These are phyloP conservation scores for Chlorella sorokiniana DNA, from an alignment of 139 green algal species.

Conservation along the genomic window DNA sequence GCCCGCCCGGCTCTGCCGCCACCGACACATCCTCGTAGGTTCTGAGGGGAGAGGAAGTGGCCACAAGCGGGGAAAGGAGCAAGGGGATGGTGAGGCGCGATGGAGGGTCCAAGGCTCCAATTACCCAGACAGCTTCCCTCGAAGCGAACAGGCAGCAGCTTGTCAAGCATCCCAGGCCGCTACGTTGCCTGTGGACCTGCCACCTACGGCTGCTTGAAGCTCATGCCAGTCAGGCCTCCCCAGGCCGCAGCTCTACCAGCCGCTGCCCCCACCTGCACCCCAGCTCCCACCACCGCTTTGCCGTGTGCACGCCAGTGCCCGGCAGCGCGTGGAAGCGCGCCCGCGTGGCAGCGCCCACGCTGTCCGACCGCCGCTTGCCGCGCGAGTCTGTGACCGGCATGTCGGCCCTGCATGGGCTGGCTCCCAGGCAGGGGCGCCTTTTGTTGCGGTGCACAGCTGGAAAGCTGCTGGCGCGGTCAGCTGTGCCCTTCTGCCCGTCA, in stretches of 20 bases:
- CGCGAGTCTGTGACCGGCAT: slow-evolving; percentile 24
- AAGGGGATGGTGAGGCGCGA: background rate
- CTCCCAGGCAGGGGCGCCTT: background rate
- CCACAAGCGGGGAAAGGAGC: background rate
- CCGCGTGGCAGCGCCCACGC: slow-evolving; percentile 20
- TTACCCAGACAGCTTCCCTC: background rate
- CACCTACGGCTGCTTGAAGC: too few species aligned
- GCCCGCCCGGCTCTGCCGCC: background rate
- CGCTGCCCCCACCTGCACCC: slow-evolving; percentile 29
- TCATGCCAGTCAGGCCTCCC: too few species aligned
- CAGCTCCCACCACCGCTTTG: slow-evolving; percentile 42
- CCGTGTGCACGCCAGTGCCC: slow-evolving; percentile 25
- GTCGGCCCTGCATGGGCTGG: slow-evolving; percentile 11
- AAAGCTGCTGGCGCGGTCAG: background rate
- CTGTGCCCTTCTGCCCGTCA: too few species aligned
- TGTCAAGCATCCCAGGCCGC: background rate
- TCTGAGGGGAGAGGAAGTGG: background rate
- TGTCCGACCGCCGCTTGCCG: slow-evolving; percentile 12
- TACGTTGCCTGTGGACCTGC: background rate
- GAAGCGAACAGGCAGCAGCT: background rate
- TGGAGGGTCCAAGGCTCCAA: background rate
- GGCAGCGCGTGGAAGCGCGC: slow-evolving; percentile 42
- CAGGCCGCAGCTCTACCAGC: background rate
- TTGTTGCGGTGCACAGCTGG: background rate
- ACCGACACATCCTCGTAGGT: slow-evolving; percentile 13